phyloP scores from a whole-genome alignment of 78 protist genomes.

The Tieghemostelium lacteum region DNA sequence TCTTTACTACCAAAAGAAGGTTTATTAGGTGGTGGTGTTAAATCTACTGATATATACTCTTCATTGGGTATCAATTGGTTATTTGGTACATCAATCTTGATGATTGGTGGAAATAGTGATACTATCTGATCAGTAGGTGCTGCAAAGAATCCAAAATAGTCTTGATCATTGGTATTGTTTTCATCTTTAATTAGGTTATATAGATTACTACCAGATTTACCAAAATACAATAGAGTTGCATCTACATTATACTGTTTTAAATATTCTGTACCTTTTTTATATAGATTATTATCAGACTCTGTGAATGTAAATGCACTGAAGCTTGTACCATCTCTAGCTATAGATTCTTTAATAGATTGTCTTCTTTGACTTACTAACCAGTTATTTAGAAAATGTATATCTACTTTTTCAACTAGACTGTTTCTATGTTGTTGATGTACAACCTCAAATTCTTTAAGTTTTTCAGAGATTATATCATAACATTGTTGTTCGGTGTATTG shows the following conservation, averaged over 20 bases:
- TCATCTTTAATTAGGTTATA: neutral
- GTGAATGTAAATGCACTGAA: neutral
- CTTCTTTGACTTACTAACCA: constrained; percentile 30
- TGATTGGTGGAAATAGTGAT: constrained; percentile 51
- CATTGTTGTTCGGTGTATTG: neutral
- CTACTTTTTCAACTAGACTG: neutral
- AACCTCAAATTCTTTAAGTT: neutral
- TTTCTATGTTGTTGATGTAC: neutral
- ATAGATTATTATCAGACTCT: neutral
- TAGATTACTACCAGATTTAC: constrained; percentile 35
- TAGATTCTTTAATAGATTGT: constrained; percentile 3
- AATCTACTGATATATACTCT: constrained; percentile 21
- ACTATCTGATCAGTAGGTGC: constrained; percentile 44
- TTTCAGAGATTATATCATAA: neutral
- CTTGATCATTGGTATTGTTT: neutral
- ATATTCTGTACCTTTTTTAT: neutral
- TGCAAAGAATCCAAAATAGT: constrained; percentile 50
- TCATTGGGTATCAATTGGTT: neutral
- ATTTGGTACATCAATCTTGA: constrained; percentile 1
- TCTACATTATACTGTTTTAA: neutral
- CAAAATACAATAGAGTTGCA: constrained; percentile 28
- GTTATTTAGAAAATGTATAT: constrained; percentile 10
- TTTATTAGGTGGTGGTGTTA: neutral
- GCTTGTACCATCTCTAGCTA: neutral
- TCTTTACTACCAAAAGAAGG: constrained; percentile 13